These are phyloP conservation scores for Brassica rapa DNA, from an alignment of 345 rosid species.

Conservation along the genomic window DNA sequence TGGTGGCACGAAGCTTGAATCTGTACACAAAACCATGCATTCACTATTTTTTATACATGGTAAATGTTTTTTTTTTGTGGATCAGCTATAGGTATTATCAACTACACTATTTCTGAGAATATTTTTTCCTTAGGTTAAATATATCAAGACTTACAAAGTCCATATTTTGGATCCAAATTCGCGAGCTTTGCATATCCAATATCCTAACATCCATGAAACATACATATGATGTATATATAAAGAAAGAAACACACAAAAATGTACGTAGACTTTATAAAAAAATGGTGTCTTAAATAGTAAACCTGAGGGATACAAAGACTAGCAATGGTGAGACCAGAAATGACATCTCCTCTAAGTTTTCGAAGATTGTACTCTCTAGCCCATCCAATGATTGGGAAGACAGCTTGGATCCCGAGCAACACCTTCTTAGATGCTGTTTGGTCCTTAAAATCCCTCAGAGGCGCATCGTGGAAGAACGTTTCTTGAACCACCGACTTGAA, in stretches of 20 bases:
- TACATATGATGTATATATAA: conserved; percentile 9
- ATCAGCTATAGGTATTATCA: not conserved
- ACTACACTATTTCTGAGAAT: not conserved
- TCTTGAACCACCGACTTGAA: conserved; percentile 58
- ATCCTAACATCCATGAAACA: conserved; percentile 52
- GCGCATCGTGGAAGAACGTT: conserved; percentile 84
- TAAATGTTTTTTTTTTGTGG: not conserved
- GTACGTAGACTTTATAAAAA: not conserved
- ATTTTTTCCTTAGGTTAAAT: not conserved
- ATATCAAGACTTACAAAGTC: conserved; percentile 67
- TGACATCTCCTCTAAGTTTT: conserved; percentile 75
- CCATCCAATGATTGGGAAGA: conserved; percentile 88
- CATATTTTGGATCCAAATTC: conserved; percentile 70
- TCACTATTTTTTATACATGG: not conserved
- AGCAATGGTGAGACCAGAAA: conserved; percentile 91
- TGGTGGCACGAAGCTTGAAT: conserved; percentile 90
- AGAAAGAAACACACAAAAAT: not conserved
- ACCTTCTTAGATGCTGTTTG: conserved; percentile 57
- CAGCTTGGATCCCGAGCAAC: conserved; percentile 64
- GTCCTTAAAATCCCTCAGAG: conserved; percentile 77
- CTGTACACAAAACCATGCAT: conserved; percentile 42
- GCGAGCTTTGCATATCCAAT: conserved; percentile 94
- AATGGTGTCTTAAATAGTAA: not conserved
- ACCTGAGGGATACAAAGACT: conserved; percentile 99
- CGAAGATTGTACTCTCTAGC: conserved; percentile 55